phyloP scores from a whole-genome alignment of 768 basidiomycete species.

The Russula dissimulans region DNA sequence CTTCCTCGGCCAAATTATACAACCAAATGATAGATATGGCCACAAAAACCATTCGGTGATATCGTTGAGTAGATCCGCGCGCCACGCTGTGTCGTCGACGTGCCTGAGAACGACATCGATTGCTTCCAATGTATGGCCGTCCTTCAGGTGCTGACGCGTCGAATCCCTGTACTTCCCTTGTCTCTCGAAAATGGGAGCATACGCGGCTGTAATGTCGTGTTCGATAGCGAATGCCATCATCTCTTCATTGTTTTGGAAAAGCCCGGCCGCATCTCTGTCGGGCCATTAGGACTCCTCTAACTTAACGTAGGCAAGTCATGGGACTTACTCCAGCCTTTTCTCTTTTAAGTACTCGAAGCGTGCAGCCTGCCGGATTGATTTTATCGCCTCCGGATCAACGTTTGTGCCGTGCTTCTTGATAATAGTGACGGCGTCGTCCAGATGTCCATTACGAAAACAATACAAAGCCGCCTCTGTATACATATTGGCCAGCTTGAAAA shows the following conservation, averaged over 20 bases:
- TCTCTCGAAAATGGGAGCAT: slow-evolving; percentile 35
- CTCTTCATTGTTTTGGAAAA: slow-evolving; percentile 45
- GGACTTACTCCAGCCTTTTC: slow-evolving; percentile 6
- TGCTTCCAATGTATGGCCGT: slow-evolving; percentile 40
- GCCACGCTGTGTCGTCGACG: background rate
- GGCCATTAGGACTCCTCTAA: background rate
- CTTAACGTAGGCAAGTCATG: background rate
- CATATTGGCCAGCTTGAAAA: background rate
- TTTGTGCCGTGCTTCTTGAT: background rate
- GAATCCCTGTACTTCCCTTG: slow-evolving; percentile 40
- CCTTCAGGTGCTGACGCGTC: slow-evolving; percentile 40
- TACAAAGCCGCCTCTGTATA: slow-evolving; percentile 12
- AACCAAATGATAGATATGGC: slow-evolving; percentile 20
- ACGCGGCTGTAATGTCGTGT: slow-evolving; percentile 41
- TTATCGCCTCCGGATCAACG: slow-evolving; percentile 5
- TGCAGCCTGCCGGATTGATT: slow-evolving; percentile 1
- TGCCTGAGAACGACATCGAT: slow-evolving; percentile 37
- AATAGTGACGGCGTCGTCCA: slow-evolving; percentile 1
- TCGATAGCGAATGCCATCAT: slow-evolving; percentile 49
- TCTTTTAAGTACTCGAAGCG: background rate
- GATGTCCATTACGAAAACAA: slow-evolving; percentile 7
- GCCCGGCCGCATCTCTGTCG: slow-evolving; percentile 35
- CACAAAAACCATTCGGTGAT: slow-evolving; percentile 34
- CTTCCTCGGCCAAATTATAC: background rate
- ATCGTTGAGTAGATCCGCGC: slow-evolving; percentile 23